Evolutionary conservation across 352 stramenopile species (phyloP), one percentile per base, ranked within the genome.

Genomic region (Phytophthora citrophthora): DNA sequence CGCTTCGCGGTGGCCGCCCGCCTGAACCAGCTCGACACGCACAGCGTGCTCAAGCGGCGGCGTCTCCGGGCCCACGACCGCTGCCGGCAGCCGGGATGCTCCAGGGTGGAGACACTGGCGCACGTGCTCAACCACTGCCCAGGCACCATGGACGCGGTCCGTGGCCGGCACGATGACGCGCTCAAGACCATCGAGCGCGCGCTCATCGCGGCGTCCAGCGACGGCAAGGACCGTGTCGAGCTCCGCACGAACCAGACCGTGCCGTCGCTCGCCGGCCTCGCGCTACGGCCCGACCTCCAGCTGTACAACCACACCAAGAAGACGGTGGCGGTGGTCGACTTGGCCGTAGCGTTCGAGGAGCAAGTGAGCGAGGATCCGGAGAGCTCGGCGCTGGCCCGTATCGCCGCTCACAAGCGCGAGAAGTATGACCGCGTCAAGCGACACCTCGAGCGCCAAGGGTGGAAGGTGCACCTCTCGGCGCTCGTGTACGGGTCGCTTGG

Each of bases 81-180:
- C 8, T 66, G 60, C 45, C 32, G 45, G 3, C 39, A 60, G 18
- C 29, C 8, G 2, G 34, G 24, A n/a, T 66, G 58, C 43, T 18
- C 31, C 10, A 12, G 13, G 11, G 5, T 4, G 3, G 59, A 67
- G 45, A 55, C 53, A 15, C 29, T 59, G 20, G 53, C 43, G 0
- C 52, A 58, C 26, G 54, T 70, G 7, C 48, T 70, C 11, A 70
- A 61, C 34, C 49, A 64, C 48, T 64, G 53, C n/a, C 9, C 12
- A 2, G 41, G 32, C 26, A 70, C 36, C 8, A 64, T 64, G 53
- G 54, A 55, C 32, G 53, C 39, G 0, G 23, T 61, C 5, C 43
- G 54, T 3, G n/a, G 16, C 1, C 54, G 43, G 10, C 54, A 70
- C 18, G 49, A 65, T 26, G 36, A 57, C n/a, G 62, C 39, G 7